Base-by-base conservation (phyloP, 192 early-diverging fungal species). In the Entophlyctis luteolus region DNA sequence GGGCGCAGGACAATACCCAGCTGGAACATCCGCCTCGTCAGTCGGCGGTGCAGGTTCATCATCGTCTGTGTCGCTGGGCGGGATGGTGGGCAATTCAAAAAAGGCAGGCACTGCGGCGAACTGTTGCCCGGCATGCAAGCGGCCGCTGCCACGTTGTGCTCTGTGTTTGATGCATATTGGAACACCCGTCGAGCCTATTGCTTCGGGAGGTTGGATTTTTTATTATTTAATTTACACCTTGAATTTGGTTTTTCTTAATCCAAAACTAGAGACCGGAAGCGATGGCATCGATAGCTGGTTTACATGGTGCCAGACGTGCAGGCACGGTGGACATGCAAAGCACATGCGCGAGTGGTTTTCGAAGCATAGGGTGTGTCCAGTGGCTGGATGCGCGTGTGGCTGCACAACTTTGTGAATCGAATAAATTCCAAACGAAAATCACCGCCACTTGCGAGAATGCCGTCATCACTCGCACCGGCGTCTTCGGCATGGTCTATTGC, bases 251-350 rank as follows among this genome's bases (percentile, higher is more conserved):
- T 18, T 62, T 60, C 22, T 12, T 6, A 68, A 31, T 42, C 55
- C 34, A 20, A 28, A 33, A 47, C 54, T 18, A 28, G 10, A 29
- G 5, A 56, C 20, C 60, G 52, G 48, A 28, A 56, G 53, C 56
- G 31, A 56, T 48, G n/a, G 48, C 55, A n/a, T 56, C 58, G 8
- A 93, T 62, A 74, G 86, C 39, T 99, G 94, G 95, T 99, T 97
- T 72, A 96, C 93, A 14, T 99, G 96, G 96, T 99, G 96, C 76
- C 94, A 96, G 74, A 91, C 90, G 8, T 99, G 96, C 75, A 82
- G 90, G 14, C 96, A 99, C 76, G 96, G 96, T 36, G 96, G 96
- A 1, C 96, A 99, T 71, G 88, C 90, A 2, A 77, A 82, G 29
- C 96, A 99, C 68, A 84, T 99, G 77, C 72, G 84, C 34, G 81